phyloP scores from a whole-genome alignment of 371 early-diverging fungal genomes.

The Cokeromyces recurvatus region DNA sequence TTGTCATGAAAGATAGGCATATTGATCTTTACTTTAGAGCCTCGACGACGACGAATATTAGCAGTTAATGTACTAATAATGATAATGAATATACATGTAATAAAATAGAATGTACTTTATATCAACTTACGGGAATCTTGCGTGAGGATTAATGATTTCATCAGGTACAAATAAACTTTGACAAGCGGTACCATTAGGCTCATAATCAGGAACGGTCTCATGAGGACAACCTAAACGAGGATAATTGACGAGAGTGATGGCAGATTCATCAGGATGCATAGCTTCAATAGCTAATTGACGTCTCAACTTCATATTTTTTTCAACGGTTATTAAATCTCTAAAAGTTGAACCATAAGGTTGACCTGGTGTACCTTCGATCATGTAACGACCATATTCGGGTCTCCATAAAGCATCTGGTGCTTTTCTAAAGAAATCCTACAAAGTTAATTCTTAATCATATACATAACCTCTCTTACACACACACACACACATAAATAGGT shows the following conservation, averaged over 20 bases:
- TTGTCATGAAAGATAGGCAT: constrained; percentile 78
- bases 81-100: background rate
- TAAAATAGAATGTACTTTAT: no score
- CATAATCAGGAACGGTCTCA: constrained; percentile 70
- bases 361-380: constrained; percentile 95
- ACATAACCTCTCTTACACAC: no score
- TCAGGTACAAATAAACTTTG: constrained; percentile 92
- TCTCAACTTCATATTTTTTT: constrained; percentile 85
- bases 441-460: background rate
- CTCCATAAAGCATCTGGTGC: constrained; percentile 78
- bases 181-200: constrained; percentile 63
- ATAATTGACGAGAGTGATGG: constrained; percentile 82
- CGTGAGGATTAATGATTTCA: constrained; percentile 92
- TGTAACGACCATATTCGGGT: constrained; percentile 95
- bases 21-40: constrained; percentile 89
- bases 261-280: constrained; percentile 69
- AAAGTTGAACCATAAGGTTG: constrained; percentile 86
- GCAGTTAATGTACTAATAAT: constrained; percentile 87
- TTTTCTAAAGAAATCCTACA: constrained; percentile 1
- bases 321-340: constrained; percentile 78
- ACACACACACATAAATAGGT: no score
- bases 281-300: constrained; percentile 64
- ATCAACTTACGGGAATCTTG: constrained; percentile 87
- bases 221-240: constrained; percentile 84
- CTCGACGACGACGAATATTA: constrained; percentile 92